Percentiles rank a stretch among this genome's conserved stretches.
Evolutionary conservation across 345 rosid genomes (phyloP).

Genomic region (Salix brachista): DNA sequence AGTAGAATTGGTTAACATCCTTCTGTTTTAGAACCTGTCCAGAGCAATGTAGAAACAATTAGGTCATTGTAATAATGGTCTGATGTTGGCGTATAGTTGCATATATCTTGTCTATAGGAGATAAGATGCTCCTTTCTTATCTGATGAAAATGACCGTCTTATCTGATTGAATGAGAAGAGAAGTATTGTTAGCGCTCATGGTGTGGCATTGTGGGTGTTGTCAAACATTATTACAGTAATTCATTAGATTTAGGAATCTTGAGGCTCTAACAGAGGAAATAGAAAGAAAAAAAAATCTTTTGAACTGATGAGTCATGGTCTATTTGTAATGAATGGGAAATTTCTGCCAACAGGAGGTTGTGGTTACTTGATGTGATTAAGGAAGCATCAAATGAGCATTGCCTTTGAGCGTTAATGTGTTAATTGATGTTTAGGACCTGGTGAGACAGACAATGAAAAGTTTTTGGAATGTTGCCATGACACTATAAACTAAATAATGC

Average conservation of each 20-base stretch:
- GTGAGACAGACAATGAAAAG: too few species aligned
- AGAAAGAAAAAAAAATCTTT: too few species aligned
- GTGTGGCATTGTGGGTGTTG: background rate
- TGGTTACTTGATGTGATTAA: too few species aligned
- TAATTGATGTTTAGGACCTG: too few species aligned
- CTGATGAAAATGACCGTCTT: background rate
- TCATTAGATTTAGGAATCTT: background rate
- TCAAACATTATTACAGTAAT: too few species aligned
- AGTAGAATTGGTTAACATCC: background rate
- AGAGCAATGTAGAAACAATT: background rate
- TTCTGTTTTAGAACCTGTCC: background rate
- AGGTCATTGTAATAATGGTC: background rate
- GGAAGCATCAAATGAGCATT: too few species aligned
- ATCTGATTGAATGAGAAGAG: too few species aligned
- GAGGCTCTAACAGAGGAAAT: too few species aligned
- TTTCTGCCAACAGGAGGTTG: too few species aligned
- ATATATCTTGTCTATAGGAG: background rate
- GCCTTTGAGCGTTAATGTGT: too few species aligned
- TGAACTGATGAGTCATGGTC: background rate
- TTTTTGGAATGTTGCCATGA: too few species aligned
- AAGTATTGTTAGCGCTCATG: background rate
- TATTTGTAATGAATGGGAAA: background rate
- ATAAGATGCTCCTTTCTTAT: background rate
- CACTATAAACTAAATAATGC: too few species aligned
- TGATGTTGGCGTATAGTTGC: background rate